phyloP scores from a whole-genome alignment of 2,329 filamentous ascomycete species.

The Talaromyces pinophilus region DNA sequence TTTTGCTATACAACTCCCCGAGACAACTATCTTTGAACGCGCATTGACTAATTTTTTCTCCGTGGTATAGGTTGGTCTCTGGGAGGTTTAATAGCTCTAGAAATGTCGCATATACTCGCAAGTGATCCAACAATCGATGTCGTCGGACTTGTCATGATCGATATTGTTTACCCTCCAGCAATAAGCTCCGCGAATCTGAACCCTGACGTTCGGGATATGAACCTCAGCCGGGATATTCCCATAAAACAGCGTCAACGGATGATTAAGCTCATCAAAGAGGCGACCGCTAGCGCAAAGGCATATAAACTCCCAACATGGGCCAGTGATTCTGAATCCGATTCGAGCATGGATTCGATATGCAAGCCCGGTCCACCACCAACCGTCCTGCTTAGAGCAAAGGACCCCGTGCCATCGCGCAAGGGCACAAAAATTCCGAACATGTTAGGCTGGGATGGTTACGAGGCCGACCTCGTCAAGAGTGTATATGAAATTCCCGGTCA shows the following conservation, averaged over 20 bases:
- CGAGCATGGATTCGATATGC: neutral
- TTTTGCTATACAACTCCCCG: neutral
- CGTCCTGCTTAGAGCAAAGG: constrained; percentile 5
- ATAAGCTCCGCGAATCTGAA: neutral
- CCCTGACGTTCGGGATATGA: neutral
- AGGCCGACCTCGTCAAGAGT: neutral
- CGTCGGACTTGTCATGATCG: neutral
- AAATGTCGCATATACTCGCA: neutral
- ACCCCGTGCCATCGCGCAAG: constrained; percentile 10
- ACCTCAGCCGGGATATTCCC: neutral
- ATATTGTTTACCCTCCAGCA: neutral
- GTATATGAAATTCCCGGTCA: neutral
- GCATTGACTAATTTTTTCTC: neutral
- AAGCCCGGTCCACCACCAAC: neutral
- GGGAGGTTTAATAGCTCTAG: neutral
- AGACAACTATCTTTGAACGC: neutral
- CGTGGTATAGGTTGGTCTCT: neutral
- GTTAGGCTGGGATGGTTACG: neutral
- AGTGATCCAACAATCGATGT: neutral
- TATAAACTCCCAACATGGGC: neutral
- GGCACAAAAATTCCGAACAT: neutral
- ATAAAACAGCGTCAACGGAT: neutral
- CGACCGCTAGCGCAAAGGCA: neutral
- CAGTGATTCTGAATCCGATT: neutral
- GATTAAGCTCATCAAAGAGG: neutral